Evolutionary conservation across 2,329 filamentous ascomycete genomes (phyloP).

Genomic region (Dothidotthia symphoricarpi): DNA sequence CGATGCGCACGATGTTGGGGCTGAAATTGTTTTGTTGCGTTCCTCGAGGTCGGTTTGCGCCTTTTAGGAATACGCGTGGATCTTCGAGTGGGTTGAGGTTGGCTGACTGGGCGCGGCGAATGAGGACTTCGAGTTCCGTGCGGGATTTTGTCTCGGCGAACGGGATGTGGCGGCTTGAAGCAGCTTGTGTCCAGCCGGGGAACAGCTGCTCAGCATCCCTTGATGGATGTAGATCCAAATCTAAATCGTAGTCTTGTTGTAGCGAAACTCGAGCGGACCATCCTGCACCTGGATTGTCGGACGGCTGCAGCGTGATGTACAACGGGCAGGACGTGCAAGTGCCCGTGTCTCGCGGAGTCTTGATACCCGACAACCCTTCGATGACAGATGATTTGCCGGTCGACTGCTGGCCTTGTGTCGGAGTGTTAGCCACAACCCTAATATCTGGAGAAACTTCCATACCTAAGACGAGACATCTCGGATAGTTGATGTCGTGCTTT

Average conservation of each 20-base stretch:
- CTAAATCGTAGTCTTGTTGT: conserved; percentile 62
- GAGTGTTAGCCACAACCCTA: not conserved
- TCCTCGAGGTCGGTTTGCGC: not conserved
- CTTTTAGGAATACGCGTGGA: conserved; percentile 42
- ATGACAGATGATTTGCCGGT: conserved; percentile 72
- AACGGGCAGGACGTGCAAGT: conserved; percentile 81
- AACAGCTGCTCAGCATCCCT: conserved; percentile 50
- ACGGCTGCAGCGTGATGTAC: conserved; percentile 68
- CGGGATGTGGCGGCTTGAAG: conserved; percentile 45
- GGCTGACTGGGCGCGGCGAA: conserved; percentile 74
- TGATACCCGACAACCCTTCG: conserved; percentile 58
- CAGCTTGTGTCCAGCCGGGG: conserved; percentile 60
- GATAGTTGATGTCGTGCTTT: conserved; percentile 64
- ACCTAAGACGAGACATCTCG: conserved; percentile 79
- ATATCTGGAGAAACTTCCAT: not conserved
- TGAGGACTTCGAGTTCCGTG: conserved; percentile 62
- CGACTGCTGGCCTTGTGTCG: conserved; percentile 62
- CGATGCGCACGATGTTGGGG: conserved; percentile 75
- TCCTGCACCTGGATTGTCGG: conserved; percentile 42
- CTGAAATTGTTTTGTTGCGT: conserved; percentile 65
- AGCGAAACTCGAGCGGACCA: conserved; percentile 71
- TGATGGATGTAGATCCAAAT: conserved; percentile 43
- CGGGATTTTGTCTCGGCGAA: conserved; percentile 66
- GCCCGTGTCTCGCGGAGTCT: conserved; percentile 66
- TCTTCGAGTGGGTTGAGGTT: conserved; percentile 65